Evolutionary conservation across 2,329 filamentous ascomycete species (phyloP), one percentile per base, ranked within the genome.

Genomic region (Alternaria sp.): DNA sequence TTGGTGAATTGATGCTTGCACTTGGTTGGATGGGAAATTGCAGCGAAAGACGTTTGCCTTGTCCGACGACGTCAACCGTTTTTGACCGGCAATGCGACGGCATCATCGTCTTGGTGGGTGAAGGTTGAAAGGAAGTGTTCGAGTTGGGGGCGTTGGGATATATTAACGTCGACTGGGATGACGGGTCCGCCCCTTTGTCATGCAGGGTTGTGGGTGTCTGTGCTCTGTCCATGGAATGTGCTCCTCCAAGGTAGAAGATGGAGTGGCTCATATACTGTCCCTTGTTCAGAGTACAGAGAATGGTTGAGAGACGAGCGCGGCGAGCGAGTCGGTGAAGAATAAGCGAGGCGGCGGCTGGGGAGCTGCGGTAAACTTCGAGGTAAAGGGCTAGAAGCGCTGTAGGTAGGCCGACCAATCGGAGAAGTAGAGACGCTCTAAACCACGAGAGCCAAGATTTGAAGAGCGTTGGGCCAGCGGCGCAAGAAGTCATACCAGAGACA

Each of bases 11-110:
- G 72, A 66, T 69, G 59, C 66, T 67, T 36, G 69, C 63, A 67
- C 71, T 62, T 9, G 78, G 76, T 60, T 81, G 80, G 44, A 83
- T 79, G 29, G 82, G 82, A 58, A 83, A 82, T 40, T 80, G 80
- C 51, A 83, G 69, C 21, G 80, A 83, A 56, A 82, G 75, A 54
- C 82, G 80, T 60, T 83, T 83, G 65, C 71, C 69, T 56, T 77
- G 72, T 45, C 69, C 66, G 54, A 72, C 63, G 40, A 74, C 60
- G 67, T 77, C 75, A 56, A 72, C 68, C 28, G 72, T 71, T 60
- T 67, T 70, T 49, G 75, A 74, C 58, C 75, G 76, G 65, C 67
- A 46, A 66, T 76, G 72, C 58, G 67, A 68, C 58, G 54, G 58
- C 60, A 66, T 60, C 58, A 62, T 60, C 58, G 63, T 65, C 57